Conservation (phyloP, 371 early-diverging fungal species). For the Mortierella sp. region DNA sequence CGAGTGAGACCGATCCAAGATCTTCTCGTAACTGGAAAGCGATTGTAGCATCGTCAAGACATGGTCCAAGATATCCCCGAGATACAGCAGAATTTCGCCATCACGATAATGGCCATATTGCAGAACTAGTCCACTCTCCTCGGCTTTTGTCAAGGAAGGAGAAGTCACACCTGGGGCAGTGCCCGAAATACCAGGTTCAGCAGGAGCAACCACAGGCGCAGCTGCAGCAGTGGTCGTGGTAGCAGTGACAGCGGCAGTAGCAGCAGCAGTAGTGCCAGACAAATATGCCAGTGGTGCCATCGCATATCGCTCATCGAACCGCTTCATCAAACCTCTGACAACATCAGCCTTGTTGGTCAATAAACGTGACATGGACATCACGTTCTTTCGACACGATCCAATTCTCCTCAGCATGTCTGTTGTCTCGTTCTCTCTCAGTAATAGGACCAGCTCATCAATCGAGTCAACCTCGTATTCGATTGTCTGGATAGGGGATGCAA, state of each 20-base stretch:
- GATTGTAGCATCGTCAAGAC: constrained; percentile 93
- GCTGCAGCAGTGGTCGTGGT: background rate
- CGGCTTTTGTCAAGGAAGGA: too few species aligned
- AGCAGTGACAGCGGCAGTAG: background rate
- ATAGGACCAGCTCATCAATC: constrained; percentile 92
- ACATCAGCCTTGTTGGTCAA: constrained; percentile 86
- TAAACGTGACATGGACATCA: constrained; percentile 79
- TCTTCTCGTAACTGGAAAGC: constrained; percentile 89
- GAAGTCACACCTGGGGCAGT: too few species aligned
- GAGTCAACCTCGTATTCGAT: constrained; percentile 92
- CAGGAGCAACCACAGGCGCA: background rate
- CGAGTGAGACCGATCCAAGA: constrained; percentile 90
- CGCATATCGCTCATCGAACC: constrained; percentile 66
- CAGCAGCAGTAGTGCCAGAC: background rate
- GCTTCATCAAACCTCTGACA: constrained; percentile 80
- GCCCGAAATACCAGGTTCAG: too few species aligned
- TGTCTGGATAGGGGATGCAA: constrained; percentile 80
- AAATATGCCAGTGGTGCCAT: background rate
- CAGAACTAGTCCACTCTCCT: background rate
- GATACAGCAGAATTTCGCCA: constrained; percentile 71
- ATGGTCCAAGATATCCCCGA: constrained; percentile 95
- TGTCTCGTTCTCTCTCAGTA: constrained; percentile 88
- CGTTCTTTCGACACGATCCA: constrained; percentile 82
- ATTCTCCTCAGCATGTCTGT: constrained; percentile 89
- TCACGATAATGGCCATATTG: background rate